A percentile compares a stretch with the other conserved stretches of the same genome.
Evolutionary conservation across 441 rosid genomes (phyloP).

Genomic region (Erysimum cheiri): DNA sequence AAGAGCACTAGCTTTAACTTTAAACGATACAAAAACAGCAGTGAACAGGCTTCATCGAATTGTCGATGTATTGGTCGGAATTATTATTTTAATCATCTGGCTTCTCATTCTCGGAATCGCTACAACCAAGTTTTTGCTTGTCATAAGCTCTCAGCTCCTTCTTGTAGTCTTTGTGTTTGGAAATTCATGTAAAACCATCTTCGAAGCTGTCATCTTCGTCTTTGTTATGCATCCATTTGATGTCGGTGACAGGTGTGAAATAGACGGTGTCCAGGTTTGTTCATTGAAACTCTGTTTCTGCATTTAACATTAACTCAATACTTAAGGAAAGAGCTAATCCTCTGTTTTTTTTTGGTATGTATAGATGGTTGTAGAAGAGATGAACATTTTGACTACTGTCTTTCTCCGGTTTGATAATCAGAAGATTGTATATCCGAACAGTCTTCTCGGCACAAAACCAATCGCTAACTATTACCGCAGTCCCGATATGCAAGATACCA

Average conservation of each 20-base stretch:
- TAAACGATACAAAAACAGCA: slow-evolving; percentile 49
- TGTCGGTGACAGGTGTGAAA: slow-evolving; percentile 50
- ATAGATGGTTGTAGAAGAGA: slow-evolving; percentile 49
- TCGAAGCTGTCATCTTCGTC: slow-evolving; percentile 49
- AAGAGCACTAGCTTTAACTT: slow-evolving; percentile 49
- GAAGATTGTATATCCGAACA: slow-evolving; percentile 45
- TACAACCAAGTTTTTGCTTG: slow-evolving; percentile 44
- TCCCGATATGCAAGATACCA: slow-evolving; percentile 46
- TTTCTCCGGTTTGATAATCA: slow-evolving; percentile 49
- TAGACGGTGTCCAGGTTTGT: slow-evolving; percentile 50
- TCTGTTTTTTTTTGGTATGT: slow-evolving; percentile 19
- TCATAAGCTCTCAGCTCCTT: slow-evolving; percentile 46
- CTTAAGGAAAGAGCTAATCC: neutral
- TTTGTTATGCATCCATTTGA: slow-evolving; percentile 51
- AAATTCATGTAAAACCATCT: slow-evolving; percentile 44
- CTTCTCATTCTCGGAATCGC: slow-evolving; percentile 49
- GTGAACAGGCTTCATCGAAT: slow-evolving; percentile 46
- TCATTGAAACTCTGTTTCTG: slow-evolving; percentile 7
- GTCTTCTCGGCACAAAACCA: slow-evolving; percentile 43
- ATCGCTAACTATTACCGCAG: slow-evolving; percentile 48
- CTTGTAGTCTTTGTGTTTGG: slow-evolving; percentile 47
- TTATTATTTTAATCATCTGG: slow-evolving; percentile 47
- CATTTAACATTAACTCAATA: neutral
- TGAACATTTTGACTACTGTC: slow-evolving; percentile 48
- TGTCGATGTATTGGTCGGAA: slow-evolving; percentile 37